Conservation (phyloP, 495 filamentous ascomycete genomes). For the Tirmania nivea region DNA sequence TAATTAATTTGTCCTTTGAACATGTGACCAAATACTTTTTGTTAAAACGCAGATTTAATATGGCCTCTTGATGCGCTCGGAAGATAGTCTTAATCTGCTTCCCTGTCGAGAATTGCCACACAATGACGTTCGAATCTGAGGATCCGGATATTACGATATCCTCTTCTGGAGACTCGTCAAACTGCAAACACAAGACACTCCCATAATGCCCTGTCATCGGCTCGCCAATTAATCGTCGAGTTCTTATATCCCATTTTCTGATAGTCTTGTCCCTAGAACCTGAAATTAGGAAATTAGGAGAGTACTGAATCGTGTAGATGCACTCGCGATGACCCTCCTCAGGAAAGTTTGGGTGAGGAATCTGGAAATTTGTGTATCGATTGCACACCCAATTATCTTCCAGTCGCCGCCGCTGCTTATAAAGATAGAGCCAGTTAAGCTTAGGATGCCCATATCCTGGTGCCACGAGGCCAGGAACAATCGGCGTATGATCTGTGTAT, state of each 20-base stretch:
- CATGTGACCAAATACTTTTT: slow-evolving; percentile 80
- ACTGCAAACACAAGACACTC: slow-evolving; percentile 88
- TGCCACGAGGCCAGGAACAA: slow-evolving; percentile 12
- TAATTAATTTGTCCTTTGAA: slow-evolving; percentile 91
- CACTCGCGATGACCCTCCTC: slow-evolving; percentile 79
- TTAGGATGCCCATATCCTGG: slow-evolving; percentile 26
- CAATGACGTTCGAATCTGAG: slow-evolving; percentile 68
- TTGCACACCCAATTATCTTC: slow-evolving; percentile 84
- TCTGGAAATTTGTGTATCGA: slow-evolving; percentile 62
- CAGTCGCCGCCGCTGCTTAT: slow-evolving; percentile 62
- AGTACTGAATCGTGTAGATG: slow-evolving; percentile 85
- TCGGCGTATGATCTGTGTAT: slow-evolving; percentile 3
- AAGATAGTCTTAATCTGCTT: slow-evolving; percentile 47
- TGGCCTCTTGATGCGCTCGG: slow-evolving; percentile 66
- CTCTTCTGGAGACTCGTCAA: slow-evolving; percentile 74
- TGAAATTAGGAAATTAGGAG: slow-evolving; percentile 67
- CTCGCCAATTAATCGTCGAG: slow-evolving; percentile 44
- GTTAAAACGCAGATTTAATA: slow-evolving; percentile 90
- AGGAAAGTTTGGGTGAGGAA: slow-evolving; percentile 60
- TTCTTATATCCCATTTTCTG: slow-evolving; percentile 76
- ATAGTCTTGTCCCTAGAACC: slow-evolving; percentile 76
- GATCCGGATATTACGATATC: slow-evolving; percentile 87
- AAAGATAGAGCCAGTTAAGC: slow-evolving; percentile 69
- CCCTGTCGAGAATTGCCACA: slow-evolving; percentile 88
- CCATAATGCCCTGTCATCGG: slow-evolving; percentile 59